Evolutionary conservation across 108 stramenopile species (phyloP).

Genomic region (Nitzschia sp.): DNA sequence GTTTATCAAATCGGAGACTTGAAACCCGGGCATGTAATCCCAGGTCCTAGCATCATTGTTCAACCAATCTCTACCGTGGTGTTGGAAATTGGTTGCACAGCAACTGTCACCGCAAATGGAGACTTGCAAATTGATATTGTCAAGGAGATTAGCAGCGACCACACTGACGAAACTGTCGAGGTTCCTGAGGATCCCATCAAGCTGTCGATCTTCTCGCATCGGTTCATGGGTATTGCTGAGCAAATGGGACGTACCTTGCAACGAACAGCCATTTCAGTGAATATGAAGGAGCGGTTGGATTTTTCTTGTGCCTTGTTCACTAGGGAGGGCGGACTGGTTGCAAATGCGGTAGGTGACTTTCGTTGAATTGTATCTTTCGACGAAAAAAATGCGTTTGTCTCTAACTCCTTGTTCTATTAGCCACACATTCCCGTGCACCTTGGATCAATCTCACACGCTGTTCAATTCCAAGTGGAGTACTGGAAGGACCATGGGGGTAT

Average conservation of each 20-base stretch:
- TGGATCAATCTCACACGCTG: constrained; percentile 96
- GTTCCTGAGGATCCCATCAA: constrained; percentile 86
- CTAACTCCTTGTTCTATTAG: not conserved
- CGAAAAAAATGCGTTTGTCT: not conserved
- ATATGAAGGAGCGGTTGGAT: constrained; percentile 99
- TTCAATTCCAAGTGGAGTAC: constrained; percentile 89
- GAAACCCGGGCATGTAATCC: constrained; percentile 70
- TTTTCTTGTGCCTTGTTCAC: constrained; percentile 98
- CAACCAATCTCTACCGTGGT: constrained; percentile 94
- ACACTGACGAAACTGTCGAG: constrained; percentile 18
- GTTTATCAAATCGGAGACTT: constrained; percentile 87
- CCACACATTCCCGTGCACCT: constrained; percentile 99
- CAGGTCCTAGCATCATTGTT: constrained; percentile 93
- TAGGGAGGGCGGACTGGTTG: constrained; percentile 91
- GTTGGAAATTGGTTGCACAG: constrained; percentile 88
- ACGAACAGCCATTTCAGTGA: constrained; percentile 93
- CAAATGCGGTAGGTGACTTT: constrained; percentile 72
- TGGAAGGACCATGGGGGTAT: constrained; percentile 87
- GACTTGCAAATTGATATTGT: constrained; percentile 80
- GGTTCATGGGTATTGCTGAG: constrained; percentile 99
- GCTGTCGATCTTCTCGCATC: constrained; percentile 90
- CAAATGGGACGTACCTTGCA: constrained; percentile 98
- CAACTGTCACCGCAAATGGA: constrained; percentile 83
- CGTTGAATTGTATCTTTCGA: not conserved
- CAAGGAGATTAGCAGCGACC: constrained; percentile 14